A percentile compares a stretch with the other conserved stretches of the same genome.
Conservation (phyloP, 306 rosid species). For the Sphenostylis stenocarpa region DNA sequence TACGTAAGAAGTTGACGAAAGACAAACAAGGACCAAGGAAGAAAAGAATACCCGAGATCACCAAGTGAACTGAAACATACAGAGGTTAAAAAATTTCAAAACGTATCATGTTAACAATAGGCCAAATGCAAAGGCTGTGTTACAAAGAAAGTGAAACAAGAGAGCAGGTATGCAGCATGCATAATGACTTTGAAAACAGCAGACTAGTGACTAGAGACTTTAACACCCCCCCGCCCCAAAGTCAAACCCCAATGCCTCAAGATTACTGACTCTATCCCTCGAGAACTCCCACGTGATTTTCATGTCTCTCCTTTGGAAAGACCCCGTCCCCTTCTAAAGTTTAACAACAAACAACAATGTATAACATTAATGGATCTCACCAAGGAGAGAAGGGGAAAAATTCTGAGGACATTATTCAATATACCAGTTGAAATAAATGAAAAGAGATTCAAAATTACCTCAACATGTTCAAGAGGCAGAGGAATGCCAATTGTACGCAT, state of each 20-base stretch:
- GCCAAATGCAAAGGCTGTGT: not conserved
- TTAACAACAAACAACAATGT: not conserved
- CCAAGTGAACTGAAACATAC: not conserved
- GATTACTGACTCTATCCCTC: not conserved
- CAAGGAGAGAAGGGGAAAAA: not conserved
- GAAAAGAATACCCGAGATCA: not conserved
- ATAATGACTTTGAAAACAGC: not conserved
- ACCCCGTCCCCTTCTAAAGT: not conserved
- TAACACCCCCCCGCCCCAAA: too few species aligned
- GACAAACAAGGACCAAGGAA: not conserved
- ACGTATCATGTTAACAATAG: not conserved
- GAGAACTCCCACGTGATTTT: not conserved
- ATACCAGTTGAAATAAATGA: not conserved
- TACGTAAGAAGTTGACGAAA: not conserved
- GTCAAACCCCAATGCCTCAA: too few species aligned
- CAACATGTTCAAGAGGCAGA: constrained; percentile 80
- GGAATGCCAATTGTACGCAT: constrained; percentile 85
- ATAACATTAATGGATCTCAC: not conserved
- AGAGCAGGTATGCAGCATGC: not conserved
- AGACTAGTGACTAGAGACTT: not conserved
- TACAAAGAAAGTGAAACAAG: not conserved
- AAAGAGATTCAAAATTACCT: constrained; percentile 50
- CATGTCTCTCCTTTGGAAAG: not conserved
- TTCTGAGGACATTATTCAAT: not conserved
- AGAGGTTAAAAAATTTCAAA: not conserved